A percentile compares a stretch with the other conserved stretches of the same genome.
Evolutionary conservation across 2,329 filamentous ascomycete species (phyloP).

Genomic region (Parasarocladium wereldwijsianum): DNA sequence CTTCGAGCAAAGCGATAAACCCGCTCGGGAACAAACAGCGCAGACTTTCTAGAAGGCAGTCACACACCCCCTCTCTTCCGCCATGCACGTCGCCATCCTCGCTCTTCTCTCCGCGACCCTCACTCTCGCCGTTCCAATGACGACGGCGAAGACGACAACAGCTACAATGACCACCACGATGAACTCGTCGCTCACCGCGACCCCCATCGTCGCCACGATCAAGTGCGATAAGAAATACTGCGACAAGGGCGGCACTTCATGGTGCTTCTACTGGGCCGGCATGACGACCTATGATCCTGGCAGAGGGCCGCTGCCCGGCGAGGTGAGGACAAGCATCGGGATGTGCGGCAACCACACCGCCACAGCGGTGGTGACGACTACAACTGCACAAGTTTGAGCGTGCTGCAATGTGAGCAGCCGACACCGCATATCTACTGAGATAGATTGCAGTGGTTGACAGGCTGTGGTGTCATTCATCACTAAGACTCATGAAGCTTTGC

Average conservation of each 20-base stretch:
- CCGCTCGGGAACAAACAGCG: no score
- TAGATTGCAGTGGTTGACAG: no score
- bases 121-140: not conserved
- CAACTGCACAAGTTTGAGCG: no score
- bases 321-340: constrained; percentile 18
- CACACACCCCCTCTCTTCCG: no score
- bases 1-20: no score
- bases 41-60: no score
- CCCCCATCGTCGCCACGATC: constrained; percentile 6
- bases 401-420: no score
- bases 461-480: no score
- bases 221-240: constrained; percentile 22
- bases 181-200: not conserved
- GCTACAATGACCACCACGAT: not conserved
- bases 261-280: constrained; percentile 24
- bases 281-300: constrained; percentile 19
- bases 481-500: no score
- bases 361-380: constrained; percentile 1
- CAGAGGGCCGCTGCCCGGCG: constrained; percentile 20
- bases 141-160: not conserved
- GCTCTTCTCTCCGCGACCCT: constrained; percentile 2
- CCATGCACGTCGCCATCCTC: constrained; percentile 1
- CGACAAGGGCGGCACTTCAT: constrained; percentile 16
- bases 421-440: not conserved
- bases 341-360: constrained; percentile 10